Conservation (phyloP, 768 basidiomycete species). For the Amanita subjunquillea region DNA sequence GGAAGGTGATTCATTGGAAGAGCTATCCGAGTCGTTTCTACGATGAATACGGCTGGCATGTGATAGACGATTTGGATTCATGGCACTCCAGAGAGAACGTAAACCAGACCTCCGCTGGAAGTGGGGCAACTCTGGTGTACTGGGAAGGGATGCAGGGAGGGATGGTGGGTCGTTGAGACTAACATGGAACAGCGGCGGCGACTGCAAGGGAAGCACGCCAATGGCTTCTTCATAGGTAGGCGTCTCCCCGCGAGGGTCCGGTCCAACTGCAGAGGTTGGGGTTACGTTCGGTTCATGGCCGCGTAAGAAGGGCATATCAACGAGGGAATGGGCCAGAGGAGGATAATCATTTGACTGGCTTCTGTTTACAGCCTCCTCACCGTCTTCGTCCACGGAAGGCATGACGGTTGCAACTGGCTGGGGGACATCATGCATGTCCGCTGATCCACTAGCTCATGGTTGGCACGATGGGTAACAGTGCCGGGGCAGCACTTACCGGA, state of each 20-base stretch:
- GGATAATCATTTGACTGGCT: constrained; percentile 25
- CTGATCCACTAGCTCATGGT: constrained; percentile 28
- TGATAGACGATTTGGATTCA: constrained; percentile 21
- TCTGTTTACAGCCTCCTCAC: constrained; percentile 15
- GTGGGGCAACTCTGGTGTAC: constrained; percentile 9
- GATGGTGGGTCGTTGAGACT: constrained; percentile 9
- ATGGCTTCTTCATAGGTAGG: constrained; percentile 61
- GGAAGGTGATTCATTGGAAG: constrained; percentile 14
- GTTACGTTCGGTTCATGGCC: constrained; percentile 20
- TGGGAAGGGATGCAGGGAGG: constrained; percentile 8
- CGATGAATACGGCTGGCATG: constrained; percentile 12
- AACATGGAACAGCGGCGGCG: constrained; percentile 1
- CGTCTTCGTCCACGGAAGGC: constrained; percentile 26
- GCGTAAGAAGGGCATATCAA: constrained; percentile 32
- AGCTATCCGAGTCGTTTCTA: constrained; percentile 20
- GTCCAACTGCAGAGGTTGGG: constrained; percentile 14
- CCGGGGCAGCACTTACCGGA: constrained; percentile 22
- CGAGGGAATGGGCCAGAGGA: constrained; percentile 27
- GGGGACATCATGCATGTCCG: constrained; percentile 44
- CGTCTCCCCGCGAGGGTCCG: constrained; percentile 43
- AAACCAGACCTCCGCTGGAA: constrained; percentile 34
- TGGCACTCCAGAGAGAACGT: constrained; percentile 25
- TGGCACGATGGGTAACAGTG: background rate
- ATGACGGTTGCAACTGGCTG: constrained; percentile 31
- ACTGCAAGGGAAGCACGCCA: constrained; percentile 2